phyloP scores from a whole-genome alignment of 768 basidiomycete genomes.

The Collybia nuda region DNA sequence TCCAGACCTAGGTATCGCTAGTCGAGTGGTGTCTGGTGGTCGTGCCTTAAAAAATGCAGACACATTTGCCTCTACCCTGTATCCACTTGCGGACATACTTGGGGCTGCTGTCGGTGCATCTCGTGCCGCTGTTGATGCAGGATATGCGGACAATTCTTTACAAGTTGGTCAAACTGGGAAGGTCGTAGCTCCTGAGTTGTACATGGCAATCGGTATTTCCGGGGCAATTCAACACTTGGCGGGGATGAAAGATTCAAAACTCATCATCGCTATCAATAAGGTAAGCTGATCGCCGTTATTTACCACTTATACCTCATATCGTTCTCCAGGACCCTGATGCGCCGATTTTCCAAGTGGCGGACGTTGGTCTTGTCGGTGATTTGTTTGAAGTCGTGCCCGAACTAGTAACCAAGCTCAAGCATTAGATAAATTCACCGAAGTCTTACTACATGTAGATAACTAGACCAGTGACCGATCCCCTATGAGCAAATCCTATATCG shows the following conservation, averaged over 20 bases:
- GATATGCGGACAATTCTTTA: constrained; percentile 95
- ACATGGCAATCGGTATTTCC: constrained; percentile 95
- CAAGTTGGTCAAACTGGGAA: constrained; percentile 99
- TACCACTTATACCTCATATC: constrained; percentile 6
- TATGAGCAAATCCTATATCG: no score
- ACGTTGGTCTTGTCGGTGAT: constrained; percentile 92
- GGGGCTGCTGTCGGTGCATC: constrained; percentile 98
- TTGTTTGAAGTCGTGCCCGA: constrained; percentile 91
- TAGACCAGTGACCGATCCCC: no score
- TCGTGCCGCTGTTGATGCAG: constrained; percentile 96
- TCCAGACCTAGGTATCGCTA: constrained; percentile 87
- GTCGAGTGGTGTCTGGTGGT: constrained; percentile 91
- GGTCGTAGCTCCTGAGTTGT: constrained; percentile 95
- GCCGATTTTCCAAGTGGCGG: constrained; percentile 98
- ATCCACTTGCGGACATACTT: constrained; percentile 90
- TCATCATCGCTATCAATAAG: constrained; percentile 99
- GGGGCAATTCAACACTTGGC: constrained; percentile 99
- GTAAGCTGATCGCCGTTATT: constrained; percentile 32
- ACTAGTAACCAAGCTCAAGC: constrained; percentile 84
- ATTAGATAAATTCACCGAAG: neutral
- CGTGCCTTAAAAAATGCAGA: constrained; percentile 93
- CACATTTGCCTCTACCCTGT: constrained; percentile 83
- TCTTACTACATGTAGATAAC: no score
- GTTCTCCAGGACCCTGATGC: constrained; percentile 83
- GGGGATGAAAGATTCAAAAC: constrained; percentile 99